These are phyloP conservation scores for Beverwykella pulmonaria DNA, from an alignment of 495 filamentous ascomycete genomes.

Conservation along the genomic window DNA sequence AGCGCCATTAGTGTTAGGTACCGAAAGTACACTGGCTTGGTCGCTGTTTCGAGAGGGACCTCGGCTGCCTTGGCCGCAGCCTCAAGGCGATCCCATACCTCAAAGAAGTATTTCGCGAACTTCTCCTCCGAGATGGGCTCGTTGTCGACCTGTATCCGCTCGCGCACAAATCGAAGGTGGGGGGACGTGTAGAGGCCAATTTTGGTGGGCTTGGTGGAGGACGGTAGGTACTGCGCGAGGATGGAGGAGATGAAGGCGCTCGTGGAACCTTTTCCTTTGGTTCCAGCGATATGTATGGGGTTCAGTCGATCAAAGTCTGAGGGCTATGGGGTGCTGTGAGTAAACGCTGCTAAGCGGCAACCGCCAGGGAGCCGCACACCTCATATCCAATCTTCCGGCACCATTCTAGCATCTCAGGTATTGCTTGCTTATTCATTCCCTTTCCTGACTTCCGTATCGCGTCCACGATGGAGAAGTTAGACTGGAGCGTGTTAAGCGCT, in stretches of 20 bases:
- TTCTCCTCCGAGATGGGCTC: slow-evolving; percentile 70
- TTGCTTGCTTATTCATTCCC: slow-evolving; percentile 65
- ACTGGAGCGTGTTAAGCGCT: slow-evolving; percentile 86
- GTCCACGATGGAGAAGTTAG: slow-evolving; percentile 78
- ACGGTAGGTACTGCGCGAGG: slow-evolving; percentile 59
- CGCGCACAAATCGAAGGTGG: slow-evolving; percentile 82
- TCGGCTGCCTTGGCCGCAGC: slow-evolving; percentile 53
- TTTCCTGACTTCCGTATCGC: slow-evolving; percentile 69
- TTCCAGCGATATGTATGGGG: slow-evolving; percentile 82
- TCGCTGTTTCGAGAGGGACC: slow-evolving; percentile 51
- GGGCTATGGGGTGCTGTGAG: slow-evolving; percentile 52
- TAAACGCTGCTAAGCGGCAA: background rate
- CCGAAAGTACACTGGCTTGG: slow-evolving; percentile 86
- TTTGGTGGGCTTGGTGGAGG: slow-evolving; percentile 51
- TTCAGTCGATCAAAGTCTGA: slow-evolving; percentile 76
- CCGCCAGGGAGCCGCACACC: slow-evolving; percentile 51
- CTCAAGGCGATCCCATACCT: slow-evolving; percentile 81
- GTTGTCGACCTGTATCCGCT: slow-evolving; percentile 84
- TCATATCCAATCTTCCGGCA: slow-evolving; percentile 76
- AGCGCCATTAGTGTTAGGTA: slow-evolving; percentile 89
- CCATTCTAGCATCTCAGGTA: slow-evolving; percentile 78
- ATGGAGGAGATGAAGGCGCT: slow-evolving; percentile 69
- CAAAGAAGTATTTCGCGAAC: slow-evolving; percentile 86
- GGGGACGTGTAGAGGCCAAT: slow-evolving; percentile 88
- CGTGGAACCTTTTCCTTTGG: slow-evolving; percentile 89